A percentile compares a stretch with the other conserved stretches of the same genome.
phyloP scores from a whole-genome alignment of 148 eudicot genomes.

The Camellia japonica region DNA sequence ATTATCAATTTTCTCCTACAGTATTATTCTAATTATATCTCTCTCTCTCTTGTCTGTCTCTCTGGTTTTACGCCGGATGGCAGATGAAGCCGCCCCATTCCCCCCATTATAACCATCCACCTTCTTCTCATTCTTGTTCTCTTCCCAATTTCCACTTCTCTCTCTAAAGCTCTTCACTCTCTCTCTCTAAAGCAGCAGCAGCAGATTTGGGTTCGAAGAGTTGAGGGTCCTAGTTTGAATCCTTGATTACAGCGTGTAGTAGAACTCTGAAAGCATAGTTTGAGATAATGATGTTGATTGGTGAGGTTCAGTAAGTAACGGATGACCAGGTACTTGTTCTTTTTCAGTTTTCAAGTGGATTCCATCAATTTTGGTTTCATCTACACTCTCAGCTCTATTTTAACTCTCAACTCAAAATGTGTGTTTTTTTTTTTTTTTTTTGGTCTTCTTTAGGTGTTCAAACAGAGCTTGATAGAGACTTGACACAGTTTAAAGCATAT shows the following conservation, averaged over 20 bases:
- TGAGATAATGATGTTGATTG: too few species aligned
- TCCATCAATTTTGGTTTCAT: too few species aligned
- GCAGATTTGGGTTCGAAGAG: neutral
- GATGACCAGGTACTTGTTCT: too few species aligned
- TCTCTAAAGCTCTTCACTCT: neutral
- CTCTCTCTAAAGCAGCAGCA: neutral
- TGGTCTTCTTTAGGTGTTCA: neutral
- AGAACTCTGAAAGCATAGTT: too few species aligned
- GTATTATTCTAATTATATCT: too few species aligned
- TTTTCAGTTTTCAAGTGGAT: too few species aligned
- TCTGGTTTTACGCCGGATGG: conserved; percentile 70
- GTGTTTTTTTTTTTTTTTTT: neutral
- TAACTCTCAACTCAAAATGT: neutral
- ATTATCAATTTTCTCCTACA: too few species aligned
- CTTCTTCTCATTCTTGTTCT: conserved; percentile 16
- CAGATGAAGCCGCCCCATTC: conserved; percentile 48
- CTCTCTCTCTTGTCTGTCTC: neutral
- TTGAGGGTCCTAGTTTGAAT: too few species aligned
- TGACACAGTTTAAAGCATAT: neutral
- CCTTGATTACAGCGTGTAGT: too few species aligned
- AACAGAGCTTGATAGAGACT: neutral
- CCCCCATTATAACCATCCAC: conserved; percentile 52
- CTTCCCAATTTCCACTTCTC: conserved; percentile 12
- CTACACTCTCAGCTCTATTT: neutral
- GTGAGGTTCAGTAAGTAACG: too few species aligned